These are phyloP conservation scores for Quercus berberidifolia DNA, from an alignment of 306 rosid genomes.

Conservation along the genomic window DNA sequence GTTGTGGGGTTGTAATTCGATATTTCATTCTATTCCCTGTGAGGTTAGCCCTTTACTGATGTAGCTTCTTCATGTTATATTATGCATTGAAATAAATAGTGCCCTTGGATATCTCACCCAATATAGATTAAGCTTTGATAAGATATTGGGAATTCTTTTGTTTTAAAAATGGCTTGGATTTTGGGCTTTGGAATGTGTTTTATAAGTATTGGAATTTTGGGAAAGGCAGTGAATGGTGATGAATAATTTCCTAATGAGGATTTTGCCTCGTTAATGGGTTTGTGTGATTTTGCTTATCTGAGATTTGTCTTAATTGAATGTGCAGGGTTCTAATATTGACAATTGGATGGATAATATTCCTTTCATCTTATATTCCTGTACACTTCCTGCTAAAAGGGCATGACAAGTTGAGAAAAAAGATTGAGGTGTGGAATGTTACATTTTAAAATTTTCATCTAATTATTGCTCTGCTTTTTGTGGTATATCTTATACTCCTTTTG, in stretches of 20 bases:
- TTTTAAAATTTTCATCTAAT: not conserved
- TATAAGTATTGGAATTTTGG: not conserved
- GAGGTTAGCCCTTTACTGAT: constrained; percentile 49
- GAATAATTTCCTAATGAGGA: not conserved
- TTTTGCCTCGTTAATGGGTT: constrained; percentile 7
- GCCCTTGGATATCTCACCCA: constrained; percentile 4
- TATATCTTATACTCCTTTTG: not conserved
- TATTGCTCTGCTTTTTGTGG: not conserved
- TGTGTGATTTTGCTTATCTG: not conserved
- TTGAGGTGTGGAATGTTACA: constrained; percentile 64
- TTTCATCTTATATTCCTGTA: constrained; percentile 79
- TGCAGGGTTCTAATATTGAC: constrained; percentile 88
- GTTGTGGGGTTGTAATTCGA: constrained; percentile 84
- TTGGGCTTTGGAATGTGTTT: not conserved
- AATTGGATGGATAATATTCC: constrained; percentile 92
- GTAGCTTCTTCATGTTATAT: not conserved
- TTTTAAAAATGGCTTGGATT: not conserved
- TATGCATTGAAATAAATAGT: not conserved
- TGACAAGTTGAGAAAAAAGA: constrained; percentile 62
- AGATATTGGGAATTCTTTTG: not conserved
- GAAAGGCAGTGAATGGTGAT: not conserved
- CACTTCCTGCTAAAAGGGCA: constrained; percentile 66
- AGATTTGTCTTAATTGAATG: constrained; percentile 11
- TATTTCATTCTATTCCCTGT: constrained; percentile 76
- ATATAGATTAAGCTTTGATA: not conserved